Evolutionary conservation across 345 rosid species (phyloP).

Genomic region (Trapa incisa): DNA sequence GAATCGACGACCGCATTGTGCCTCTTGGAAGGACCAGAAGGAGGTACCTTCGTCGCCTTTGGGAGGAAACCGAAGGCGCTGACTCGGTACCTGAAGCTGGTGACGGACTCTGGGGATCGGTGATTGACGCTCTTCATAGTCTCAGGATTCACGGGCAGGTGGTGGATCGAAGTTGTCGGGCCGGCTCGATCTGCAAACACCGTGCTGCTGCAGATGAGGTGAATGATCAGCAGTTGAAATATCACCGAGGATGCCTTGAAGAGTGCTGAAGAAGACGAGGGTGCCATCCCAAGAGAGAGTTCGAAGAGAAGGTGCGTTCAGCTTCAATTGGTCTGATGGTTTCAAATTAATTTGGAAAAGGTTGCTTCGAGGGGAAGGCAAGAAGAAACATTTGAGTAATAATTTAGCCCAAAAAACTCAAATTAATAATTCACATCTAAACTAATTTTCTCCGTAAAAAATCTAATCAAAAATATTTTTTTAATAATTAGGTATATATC

Average conservation of each 20-base stretch:
- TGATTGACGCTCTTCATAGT: neutral
- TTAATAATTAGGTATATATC: no score
- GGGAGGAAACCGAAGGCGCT: conserved; percentile 5
- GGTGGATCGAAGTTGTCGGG: neutral
- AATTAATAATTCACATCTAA: no score
- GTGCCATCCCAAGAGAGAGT: neutral
- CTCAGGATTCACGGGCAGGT: conserved; percentile 1
- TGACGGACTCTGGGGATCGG: neutral
- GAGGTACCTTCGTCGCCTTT: conserved; percentile 4
- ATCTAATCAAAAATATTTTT: no score
- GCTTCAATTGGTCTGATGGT: no score
- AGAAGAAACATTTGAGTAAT: no score
- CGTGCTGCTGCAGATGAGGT: neutral
- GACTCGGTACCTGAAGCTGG: conserved; percentile 5
- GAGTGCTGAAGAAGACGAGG: neutral
- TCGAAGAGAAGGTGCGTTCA: no score
- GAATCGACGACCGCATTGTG: conserved; percentile 1
- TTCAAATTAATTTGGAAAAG: no score
- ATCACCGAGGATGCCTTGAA: neutral
- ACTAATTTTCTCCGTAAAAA: no score
- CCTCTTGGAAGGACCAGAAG: conserved; percentile 2
- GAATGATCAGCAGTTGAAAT: neutral
- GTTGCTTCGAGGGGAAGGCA: no score
- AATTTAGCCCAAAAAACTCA: no score
- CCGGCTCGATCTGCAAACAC: neutral